These are phyloP conservation scores for Gamarada debralockiae DNA, from an alignment of 495 filamentous ascomycete species.

Conservation along the genomic window DNA sequence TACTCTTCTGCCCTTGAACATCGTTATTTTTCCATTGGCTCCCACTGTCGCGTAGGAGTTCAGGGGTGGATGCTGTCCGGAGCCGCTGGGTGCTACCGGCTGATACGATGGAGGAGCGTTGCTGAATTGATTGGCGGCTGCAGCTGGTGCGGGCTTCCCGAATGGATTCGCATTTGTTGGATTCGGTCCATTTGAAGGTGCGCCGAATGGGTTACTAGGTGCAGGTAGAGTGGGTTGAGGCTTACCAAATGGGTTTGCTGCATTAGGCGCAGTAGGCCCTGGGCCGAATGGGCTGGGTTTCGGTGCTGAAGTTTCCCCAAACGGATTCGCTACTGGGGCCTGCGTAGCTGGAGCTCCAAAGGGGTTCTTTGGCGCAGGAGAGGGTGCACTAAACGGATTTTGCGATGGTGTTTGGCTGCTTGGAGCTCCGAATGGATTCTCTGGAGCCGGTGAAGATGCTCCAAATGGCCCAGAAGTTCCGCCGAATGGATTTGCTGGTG, in stretches of 20 bases:
- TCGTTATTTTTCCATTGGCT: conserved; percentile 7
- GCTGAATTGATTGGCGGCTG: neutral
- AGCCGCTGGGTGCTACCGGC: neutral
- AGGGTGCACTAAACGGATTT: conserved; percentile 5
- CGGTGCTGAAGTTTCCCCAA: neutral
- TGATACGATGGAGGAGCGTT: neutral
- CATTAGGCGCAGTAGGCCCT: neutral
- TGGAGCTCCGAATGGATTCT: conserved; percentile 12
- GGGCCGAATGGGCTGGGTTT: conserved; percentile 4
- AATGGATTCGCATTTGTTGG: neutral
- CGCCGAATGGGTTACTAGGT: neutral
- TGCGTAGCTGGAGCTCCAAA: conserved; percentile 5
- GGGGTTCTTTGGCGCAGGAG: neutral
- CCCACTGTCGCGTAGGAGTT: conserved; percentile 14
- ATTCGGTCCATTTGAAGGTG: neutral
- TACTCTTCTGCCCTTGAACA: conserved; percentile 24
- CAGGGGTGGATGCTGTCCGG: conserved; percentile 8
- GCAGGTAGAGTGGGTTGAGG: neutral
- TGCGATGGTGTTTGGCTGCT: neutral
- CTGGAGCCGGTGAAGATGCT: neutral
- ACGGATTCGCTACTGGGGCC: neutral
- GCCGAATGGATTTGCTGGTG: conserved; percentile 11
- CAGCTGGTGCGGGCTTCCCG: neutral
- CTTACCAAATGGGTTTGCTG: conserved; percentile 9
- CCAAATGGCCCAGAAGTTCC: conserved; percentile 8